Base-by-base conservation (phyloP, 1,284 basidiomycete genomes). In the Cryptococcus floricola region DNA sequence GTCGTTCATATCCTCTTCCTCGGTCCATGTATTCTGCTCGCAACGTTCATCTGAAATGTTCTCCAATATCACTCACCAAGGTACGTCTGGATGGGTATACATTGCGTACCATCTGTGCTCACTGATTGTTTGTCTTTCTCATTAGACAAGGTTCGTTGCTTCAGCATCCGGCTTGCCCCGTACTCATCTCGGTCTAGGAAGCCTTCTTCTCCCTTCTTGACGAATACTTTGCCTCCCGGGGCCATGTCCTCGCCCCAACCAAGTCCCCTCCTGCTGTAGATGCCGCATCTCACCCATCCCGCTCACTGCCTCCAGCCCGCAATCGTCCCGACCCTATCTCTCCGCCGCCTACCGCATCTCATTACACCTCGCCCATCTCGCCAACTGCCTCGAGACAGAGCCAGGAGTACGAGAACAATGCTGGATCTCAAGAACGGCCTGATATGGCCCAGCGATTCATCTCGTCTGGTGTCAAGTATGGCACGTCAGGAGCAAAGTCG, bases 171-270 rank as follows among this genome's bases (percentile, higher is more conserved):
- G 10, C 46, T n/a, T n/a, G 16, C 14, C 12, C 23, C 27, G 10
- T 28, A 18, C 46, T 48, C 27, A 48, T 27, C 46, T 27, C 46
- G 14, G n/a, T n/a, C 14, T 34, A 74, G 66, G 59, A 70, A 62
- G 73, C 70, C 6, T 75, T 75, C 67, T 75, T 75, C 57, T 58
- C 63, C 48, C 70, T 75, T 3, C 63, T 75, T 0, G 74, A 75
- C 52, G 74, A 75, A 60, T 75, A 75, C 63, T 75, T 75, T 49
- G 71, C 61, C 34, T 73, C 72, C 28, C 66, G 74, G 12, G 71
- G 72, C 1, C 67, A 74, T 34, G 64, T 70, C 31, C 48, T 25
- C 9, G 31, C 46, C 9, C 12, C 47, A 45, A 52, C 59, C 0
- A 41, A 42, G 16, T 23, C 16, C 5, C 31, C 54, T 7, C 31